A percentile compares a stretch with the other conserved stretches of the same genome.
Conservation (phyloP, 179 eudicot genomes). For the Silene vulgaris region DNA sequence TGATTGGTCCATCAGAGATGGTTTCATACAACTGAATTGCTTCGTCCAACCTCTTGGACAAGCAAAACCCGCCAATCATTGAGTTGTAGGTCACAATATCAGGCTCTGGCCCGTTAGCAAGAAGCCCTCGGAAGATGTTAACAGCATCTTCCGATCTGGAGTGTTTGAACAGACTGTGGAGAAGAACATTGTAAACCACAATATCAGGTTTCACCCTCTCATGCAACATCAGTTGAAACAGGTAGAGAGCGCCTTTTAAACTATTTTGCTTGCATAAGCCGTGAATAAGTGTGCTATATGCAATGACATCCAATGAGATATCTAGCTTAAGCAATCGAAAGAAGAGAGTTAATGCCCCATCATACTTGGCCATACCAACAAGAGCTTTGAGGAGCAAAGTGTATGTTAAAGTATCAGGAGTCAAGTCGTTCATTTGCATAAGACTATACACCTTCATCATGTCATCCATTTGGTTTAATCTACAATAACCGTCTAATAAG, state of each 20-base stretch:
- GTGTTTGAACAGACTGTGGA: conserved; percentile 45
- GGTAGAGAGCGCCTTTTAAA: conserved; percentile 28
- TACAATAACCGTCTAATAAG: conserved; percentile 56
- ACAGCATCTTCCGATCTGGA: conserved; percentile 31
- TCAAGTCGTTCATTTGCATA: conserved; percentile 29
- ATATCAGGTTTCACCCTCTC: conserved; percentile 44
- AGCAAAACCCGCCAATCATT: conserved; percentile 54
- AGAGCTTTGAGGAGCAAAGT: conserved; percentile 48
- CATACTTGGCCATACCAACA: conserved; percentile 25
- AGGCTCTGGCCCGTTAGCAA: conserved; percentile 42
- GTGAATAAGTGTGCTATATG: conserved; percentile 54
- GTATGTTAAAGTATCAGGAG: conserved; percentile 47
- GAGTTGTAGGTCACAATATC: conserved; percentile 68
- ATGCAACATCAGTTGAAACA: conserved; percentile 41
- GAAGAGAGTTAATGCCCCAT: conserved; percentile 39
- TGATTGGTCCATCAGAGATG: conserved; percentile 22
- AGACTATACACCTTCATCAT: conserved; percentile 41
- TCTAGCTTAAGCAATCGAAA: conserved; percentile 45
- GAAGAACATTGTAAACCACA: conserved; percentile 44
- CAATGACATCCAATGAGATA: conserved; percentile 37
- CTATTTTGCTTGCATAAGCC: conserved; percentile 50
- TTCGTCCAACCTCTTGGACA: conserved; percentile 35
- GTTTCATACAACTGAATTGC: conserved; percentile 47
- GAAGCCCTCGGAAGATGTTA: conserved; percentile 33
- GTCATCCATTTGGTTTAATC: conserved; percentile 33